These are phyloP conservation scores for Cladosporium oxysporum DNA, from an alignment of 2,329 filamentous ascomycete genomes.

Conservation along the genomic window DNA sequence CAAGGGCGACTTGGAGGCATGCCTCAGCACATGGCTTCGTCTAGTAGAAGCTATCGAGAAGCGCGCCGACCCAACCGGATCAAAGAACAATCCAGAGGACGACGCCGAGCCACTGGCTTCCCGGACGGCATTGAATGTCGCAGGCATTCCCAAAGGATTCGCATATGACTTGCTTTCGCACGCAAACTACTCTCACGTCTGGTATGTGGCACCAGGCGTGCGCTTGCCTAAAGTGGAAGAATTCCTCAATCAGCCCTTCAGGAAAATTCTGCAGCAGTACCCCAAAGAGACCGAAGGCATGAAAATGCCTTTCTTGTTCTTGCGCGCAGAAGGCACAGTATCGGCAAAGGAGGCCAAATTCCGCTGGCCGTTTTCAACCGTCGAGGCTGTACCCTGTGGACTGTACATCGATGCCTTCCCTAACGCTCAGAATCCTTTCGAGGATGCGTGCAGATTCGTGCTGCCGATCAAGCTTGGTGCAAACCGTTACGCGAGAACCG, in stretches of 20 bases:
- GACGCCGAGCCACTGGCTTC: constrained; percentile 34
- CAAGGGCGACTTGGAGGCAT: constrained; percentile 32
- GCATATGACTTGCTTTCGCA: constrained; percentile 36
- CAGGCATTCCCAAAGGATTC: constrained; percentile 35
- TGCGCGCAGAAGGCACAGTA: constrained; percentile 35
- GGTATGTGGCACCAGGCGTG: constrained; percentile 37
- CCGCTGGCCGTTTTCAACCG: constrained; percentile 36
- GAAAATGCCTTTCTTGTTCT: constrained; percentile 39
- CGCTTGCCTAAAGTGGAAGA: constrained; percentile 37
- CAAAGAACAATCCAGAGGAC: constrained; percentile 29
- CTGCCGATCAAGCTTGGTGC: constrained; percentile 35
- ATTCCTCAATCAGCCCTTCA: constrained; percentile 39
- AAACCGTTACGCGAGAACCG: constrained; percentile 35
- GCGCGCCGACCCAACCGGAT: constrained; percentile 25
- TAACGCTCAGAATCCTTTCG: constrained; percentile 38
- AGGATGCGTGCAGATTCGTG: constrained; percentile 37
- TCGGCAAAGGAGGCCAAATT: constrained; percentile 38
- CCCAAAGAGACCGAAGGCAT: constrained; percentile 36
- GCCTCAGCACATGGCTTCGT: constrained; percentile 33
- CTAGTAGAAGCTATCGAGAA: constrained; percentile 35
- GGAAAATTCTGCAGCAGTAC: constrained; percentile 30
- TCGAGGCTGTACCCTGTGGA: constrained; percentile 37
- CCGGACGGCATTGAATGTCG: constrained; percentile 33
- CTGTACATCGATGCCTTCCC: constrained; percentile 39
- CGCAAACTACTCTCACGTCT: constrained; percentile 34